Evolutionary conservation across 1,139 yeast genomes (phyloP).

Genomic region (Pneumocystis wakefieldiae): DNA sequence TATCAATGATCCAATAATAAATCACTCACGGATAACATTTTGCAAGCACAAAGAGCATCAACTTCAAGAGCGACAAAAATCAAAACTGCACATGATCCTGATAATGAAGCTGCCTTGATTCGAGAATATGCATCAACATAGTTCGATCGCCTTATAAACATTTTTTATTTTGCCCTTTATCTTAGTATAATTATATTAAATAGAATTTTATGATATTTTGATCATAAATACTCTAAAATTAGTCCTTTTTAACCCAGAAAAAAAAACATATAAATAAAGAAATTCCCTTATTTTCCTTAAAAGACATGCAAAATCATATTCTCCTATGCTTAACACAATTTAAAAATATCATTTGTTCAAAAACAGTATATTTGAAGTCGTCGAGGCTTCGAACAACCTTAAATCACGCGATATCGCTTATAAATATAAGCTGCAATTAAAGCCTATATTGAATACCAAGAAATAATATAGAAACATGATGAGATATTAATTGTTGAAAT

Average conservation of each 20-base stretch:
- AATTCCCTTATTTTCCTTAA: background rate
- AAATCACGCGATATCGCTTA: background rate
- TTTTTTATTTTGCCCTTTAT: background rate
- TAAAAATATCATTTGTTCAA: background rate
- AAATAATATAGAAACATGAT: background rate
- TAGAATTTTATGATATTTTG: background rate
- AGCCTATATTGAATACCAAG: background rate
- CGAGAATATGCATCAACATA: constrained; percentile 21
- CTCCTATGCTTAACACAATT: background rate
- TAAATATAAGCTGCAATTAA: background rate
- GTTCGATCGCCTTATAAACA: background rate
- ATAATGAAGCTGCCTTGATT: constrained; percentile 28
- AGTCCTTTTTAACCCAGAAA: background rate
- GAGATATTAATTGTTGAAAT: too few species aligned
- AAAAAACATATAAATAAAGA: background rate
- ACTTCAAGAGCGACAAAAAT: constrained; percentile 79
- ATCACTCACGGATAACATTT: constrained; percentile 38
- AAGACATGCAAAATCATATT: background rate
- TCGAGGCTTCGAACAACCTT: background rate
- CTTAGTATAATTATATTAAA: background rate
- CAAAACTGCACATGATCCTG: constrained; percentile 75
- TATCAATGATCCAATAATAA: background rate
- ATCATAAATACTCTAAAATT: background rate
- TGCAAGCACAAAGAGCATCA: constrained; percentile 84
- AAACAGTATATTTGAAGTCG: too few species aligned